Conservation (phyloP, 139 green algal species). For the Astrephomene gubernaculifera region DNA sequence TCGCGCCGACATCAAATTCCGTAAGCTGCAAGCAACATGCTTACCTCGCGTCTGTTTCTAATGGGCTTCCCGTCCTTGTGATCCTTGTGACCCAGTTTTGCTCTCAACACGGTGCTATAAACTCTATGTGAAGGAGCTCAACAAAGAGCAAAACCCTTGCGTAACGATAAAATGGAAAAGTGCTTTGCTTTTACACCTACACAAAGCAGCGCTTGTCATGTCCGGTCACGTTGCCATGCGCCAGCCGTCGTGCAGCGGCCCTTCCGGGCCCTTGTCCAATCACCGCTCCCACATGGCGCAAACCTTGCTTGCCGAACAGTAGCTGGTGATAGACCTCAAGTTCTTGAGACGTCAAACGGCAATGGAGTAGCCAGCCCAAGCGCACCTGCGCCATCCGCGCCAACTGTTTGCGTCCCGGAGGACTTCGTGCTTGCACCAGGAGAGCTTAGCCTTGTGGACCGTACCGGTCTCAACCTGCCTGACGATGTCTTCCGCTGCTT, state of each 20-base stretch:
- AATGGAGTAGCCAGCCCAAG: neutral
- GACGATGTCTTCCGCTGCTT: constrained; percentile 80
- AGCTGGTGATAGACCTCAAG: constrained; percentile 20
- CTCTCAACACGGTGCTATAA: too few species aligned
- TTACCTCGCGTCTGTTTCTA: too few species aligned
- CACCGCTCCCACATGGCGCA: neutral
- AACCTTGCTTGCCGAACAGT: neutral
- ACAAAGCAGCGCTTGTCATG: neutral
- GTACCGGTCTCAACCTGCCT: constrained; percentile 25
- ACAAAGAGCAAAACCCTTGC: too few species aligned
- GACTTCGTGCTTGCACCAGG: constrained; percentile 66
- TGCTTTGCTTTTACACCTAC: neutral
- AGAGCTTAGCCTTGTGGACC: constrained; percentile 65
- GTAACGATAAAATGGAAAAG: constrained; percentile 4
- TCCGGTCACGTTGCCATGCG: neutral
- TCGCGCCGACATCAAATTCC: too few species aligned
- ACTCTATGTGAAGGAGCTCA: too few species aligned
- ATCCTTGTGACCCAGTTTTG: too few species aligned
- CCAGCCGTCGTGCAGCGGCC: neutral
- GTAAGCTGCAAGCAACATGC: too few species aligned
- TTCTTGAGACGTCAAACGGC: neutral
- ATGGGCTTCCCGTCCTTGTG: too few species aligned
- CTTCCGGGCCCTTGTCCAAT: neutral
- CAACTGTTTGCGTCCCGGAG: constrained; percentile 61
- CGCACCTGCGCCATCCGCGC: neutral